These are phyloP conservation scores for Aquilaria sinensis DNA, from an alignment of 345 rosid species.

Conservation along the genomic window DNA sequence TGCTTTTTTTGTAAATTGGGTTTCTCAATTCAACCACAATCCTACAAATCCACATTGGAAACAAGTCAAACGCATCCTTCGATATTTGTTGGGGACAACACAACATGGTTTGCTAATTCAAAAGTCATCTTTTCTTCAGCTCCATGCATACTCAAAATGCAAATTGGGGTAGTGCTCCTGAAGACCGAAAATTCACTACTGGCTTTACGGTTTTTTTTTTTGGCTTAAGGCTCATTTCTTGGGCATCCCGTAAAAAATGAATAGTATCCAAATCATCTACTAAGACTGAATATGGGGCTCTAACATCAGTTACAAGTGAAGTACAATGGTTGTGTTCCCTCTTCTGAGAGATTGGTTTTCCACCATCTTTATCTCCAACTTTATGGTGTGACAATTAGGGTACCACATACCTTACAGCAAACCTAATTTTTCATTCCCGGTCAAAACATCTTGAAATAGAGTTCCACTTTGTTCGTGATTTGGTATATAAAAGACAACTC, in stretches of 20 bases:
- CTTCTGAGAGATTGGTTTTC: background rate
- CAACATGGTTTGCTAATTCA: background rate
- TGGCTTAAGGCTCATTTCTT: background rate
- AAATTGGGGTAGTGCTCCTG: background rate
- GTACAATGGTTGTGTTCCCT: background rate
- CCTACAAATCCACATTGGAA: background rate
- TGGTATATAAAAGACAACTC: background rate
- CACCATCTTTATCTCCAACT: background rate
- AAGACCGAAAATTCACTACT: background rate
- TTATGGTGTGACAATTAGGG: constrained; percentile 3
- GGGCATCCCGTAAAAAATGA: background rate
- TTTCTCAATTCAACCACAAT: constrained; percentile 5
- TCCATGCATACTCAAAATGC: background rate
- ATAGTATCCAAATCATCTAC: background rate
- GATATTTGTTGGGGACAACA: background rate
- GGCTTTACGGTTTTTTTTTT: background rate
- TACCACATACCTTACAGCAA: background rate
- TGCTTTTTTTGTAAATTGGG: background rate
- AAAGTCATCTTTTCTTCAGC: background rate
- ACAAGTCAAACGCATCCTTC: background rate
- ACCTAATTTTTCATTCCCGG: constrained; percentile 1
- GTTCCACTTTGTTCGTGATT: background rate
- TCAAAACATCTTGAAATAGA: background rate
- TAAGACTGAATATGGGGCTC: background rate
- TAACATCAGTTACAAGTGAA: background rate